Evolutionary conservation across 208 protist genomes (phyloP), one percentile per base, ranked within the genome.

Genomic region (Strigomonas culicis): DNA sequence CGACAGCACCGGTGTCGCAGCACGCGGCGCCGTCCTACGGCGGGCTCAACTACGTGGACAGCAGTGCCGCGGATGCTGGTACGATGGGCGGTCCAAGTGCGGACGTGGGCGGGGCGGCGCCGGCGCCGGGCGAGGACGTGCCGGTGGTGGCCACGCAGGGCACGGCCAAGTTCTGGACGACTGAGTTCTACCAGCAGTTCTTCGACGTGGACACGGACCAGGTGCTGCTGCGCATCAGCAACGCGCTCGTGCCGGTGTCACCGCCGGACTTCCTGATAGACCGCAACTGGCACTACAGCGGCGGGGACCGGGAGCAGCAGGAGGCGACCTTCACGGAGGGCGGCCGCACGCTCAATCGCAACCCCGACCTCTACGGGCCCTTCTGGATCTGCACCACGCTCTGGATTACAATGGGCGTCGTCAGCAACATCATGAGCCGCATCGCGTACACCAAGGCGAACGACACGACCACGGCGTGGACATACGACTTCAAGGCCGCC

Each of bases 371-470:
- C 7, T 97, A 97, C 77, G 91, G 91, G 4, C 91, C 91, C 11
- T 91, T 97, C 66, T 97, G 91, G 88, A 78, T 97, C 22, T 91
- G 82, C 69, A 97, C 91, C 39, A 95, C 88, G 41, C 77, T 97
- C 21, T 97, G 91, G 88, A 93, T 97, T 57, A 74, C 75, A 13
- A 60, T 97, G 51, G 91, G 77, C 47, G 78, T 97, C 60, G 86
- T 90, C 11, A 84, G 85, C 64, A 91, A 93, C 66, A 71, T 91
- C 44, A 89, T 90, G 75, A 84, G 76, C 73, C 55, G 60, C 25
- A 82, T 95, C 52, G 72, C 78, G 10, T 82, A 85, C 72, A 70
- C 57, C 10, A 62, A 67, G 41, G 43, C 59, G n/a, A 52, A 74
- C 32, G 58, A 52, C 25, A 63, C 52, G 31, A 61, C 70, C 10